Conservation (phyloP, 1,139 yeast species). For the Kodamaea arcana region DNA sequence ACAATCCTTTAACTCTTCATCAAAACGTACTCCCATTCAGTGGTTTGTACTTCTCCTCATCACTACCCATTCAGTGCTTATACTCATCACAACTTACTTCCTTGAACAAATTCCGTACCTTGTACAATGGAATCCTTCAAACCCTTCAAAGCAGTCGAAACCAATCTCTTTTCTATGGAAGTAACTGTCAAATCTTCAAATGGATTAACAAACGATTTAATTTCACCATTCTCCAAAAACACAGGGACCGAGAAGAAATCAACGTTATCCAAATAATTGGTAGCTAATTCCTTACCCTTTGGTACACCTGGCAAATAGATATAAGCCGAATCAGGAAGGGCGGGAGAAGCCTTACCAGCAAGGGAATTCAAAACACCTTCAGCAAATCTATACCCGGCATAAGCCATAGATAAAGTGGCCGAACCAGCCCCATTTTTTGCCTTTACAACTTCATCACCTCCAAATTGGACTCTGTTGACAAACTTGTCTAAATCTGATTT, state of each 20-base stretch:
- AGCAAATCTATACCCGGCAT: slow-evolving; percentile 69
- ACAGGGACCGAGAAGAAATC: slow-evolving; percentile 66
- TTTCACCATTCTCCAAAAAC: slow-evolving; percentile 47
- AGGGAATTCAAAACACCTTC: slow-evolving; percentile 45
- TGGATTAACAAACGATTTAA: slow-evolving; percentile 42
- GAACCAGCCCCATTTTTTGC: slow-evolving; percentile 77
- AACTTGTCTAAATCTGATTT: slow-evolving; percentile 38
- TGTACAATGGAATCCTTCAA: slow-evolving; percentile 54
- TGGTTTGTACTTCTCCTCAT: background rate
- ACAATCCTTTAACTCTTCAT: background rate
- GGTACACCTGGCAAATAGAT: slow-evolving; percentile 56
- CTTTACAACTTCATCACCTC: slow-evolving; percentile 77
- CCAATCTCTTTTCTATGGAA: slow-evolving; percentile 42
- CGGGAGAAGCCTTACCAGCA: slow-evolving; percentile 23
- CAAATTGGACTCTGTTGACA: slow-evolving; percentile 63
- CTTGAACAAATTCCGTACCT: slow-evolving; percentile 56
- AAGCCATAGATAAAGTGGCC: slow-evolving; percentile 76
- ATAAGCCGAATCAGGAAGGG: slow-evolving; percentile 54
- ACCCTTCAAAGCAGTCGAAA: slow-evolving; percentile 51
- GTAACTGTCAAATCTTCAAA: slow-evolving; percentile 36
- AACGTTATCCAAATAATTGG: slow-evolving; percentile 31
- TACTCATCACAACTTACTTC: slow-evolving; percentile 41
- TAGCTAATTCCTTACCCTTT: slow-evolving; percentile 44
- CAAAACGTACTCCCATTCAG: background rate
- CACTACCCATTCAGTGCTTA: too few relatives aligned